phyloP scores from a whole-genome alignment of 2,329 filamentous ascomycete species.

The Penicillium sp. region DNA sequence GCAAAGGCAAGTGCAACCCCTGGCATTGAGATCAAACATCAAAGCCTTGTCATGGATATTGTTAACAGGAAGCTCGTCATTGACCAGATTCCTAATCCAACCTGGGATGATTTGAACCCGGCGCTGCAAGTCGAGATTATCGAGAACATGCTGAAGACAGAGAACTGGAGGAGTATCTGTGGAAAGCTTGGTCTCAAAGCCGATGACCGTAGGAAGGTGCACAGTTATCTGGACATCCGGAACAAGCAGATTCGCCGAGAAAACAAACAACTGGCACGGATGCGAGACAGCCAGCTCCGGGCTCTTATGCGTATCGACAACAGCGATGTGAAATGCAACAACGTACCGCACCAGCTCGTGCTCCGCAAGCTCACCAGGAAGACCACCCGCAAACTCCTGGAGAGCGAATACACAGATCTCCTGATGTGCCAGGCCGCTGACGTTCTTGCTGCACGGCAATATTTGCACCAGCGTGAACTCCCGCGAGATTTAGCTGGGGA shows the following conservation, averaged over 20 bases:
- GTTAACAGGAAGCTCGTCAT: too few relatives aligned
- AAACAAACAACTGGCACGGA: conserved; percentile 28
- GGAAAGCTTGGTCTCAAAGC: conserved; percentile 26
- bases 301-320: conserved; percentile 36
- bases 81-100: conserved; percentile 15
- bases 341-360: conserved; percentile 28
- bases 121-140: conserved; percentile 38
- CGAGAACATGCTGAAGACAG: conserved; percentile 29
- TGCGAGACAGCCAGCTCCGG: conserved; percentile 36
- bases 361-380: conserved; percentile 27
- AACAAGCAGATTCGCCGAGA: conserved; percentile 31
- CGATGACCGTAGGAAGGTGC: conserved; percentile 23
- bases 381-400: conserved; percentile 13
- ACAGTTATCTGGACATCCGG: conserved; percentile 16
- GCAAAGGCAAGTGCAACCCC: conserved; percentile 11
- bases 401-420: conserved; percentile 20
- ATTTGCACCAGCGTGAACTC: conserved; percentile 30
- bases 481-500: conserved; percentile 31
- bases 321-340: conserved; percentile 21
- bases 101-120: conserved; percentile 35
- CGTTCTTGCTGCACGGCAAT: conserved; percentile 32
- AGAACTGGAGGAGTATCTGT: conserved; percentile 22
- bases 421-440: conserved; percentile 32
- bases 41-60: too few relatives aligned
- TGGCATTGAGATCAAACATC: neutral